Evolutionary conservation across 768 basidiomycete genomes (phyloP).

Genomic region (Boletellus emodensis): DNA sequence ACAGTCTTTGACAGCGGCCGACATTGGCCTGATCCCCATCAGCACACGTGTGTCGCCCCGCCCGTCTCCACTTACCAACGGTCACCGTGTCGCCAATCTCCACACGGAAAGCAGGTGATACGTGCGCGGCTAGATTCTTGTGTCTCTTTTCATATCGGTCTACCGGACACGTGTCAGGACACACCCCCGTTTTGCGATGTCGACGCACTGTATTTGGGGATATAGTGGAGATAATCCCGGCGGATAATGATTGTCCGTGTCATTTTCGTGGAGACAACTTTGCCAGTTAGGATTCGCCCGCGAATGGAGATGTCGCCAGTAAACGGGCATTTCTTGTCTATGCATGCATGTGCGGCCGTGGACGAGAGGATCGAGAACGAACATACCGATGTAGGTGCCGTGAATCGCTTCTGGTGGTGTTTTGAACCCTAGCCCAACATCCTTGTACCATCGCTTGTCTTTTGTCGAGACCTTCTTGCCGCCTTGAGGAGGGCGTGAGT

Average conservation of each 20-base stretch:
- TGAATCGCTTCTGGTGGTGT: constrained; percentile 93
- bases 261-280: constrained; percentile 99
- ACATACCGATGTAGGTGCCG: constrained; percentile 93
- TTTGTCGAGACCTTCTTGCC: constrained; percentile 91
- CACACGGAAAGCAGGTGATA: constrained; percentile 98
- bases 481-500: constrained; percentile 35
- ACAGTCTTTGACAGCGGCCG: constrained; percentile 98
- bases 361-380: background rate
- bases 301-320: constrained; percentile 96
- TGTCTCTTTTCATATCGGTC: constrained; percentile 99
- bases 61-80: constrained; percentile 63
- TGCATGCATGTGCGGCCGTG: background rate
- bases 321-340: constrained; percentile 99
- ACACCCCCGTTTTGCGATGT: background rate
- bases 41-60: background rate
- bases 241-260: constrained; percentile 97
- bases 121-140: constrained; percentile 96
- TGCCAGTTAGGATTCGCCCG: constrained; percentile 96
- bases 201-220: constrained; percentile 94
- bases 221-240: constrained; percentile 90
- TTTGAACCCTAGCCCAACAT: constrained; percentile 95
- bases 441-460: constrained; percentile 99
- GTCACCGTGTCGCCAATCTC: constrained; percentile 92
- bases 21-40: constrained; percentile 73
- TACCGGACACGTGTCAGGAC: constrained; percentile 28